Evolutionary conservation across 1,284 basidiomycete species (phyloP), one percentile per base, ranked within the genome.

Genomic region (Trichosporon sp.): DNA sequence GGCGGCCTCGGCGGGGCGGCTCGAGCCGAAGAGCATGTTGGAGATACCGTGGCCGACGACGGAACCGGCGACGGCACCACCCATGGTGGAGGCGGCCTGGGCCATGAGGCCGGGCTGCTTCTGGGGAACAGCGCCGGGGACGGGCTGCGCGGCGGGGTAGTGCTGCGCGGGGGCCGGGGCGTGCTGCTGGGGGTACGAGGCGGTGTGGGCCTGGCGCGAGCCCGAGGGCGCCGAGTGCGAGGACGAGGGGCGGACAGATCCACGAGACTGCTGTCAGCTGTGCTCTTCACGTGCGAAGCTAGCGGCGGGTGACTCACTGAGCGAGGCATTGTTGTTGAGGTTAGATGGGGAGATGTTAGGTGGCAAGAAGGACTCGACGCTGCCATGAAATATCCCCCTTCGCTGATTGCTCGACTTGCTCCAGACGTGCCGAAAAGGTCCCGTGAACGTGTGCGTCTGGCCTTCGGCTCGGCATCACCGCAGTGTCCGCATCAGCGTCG

Each of bases 21-120:
- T 75, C 62, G 84, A 84, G 23, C 87, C 87, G 70, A 87, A 87
- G 62, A 87, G 81, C 84, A 87, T 87, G 81, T 81, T 85, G 67
- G 79, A 82, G 71, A 87, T 82, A 58, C 86, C 87, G 79, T 87
- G 86, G 35, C 86, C 87, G 60, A 87, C 80, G 64, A 86, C 85
- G 8, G 85, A 86, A 56, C 82, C 82, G 18, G 81, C 81, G 32
- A 86, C 83, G 44, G 85, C 86, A 77, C 86, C 86, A 58, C 86
- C 86, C 69, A 86, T 86, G 60, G 87, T 87, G 13, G 83, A 85
- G 25, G 86, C 86, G 68, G 86, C 86, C 79, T 83, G 76, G 51
- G 81, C 81, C 67, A 83, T 73, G 64, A 82, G 71, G 66, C 80
- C 81, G 11, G 80, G 80, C 69, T 75, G 78, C 51, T 75, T 70